Evolutionary conservation across 345 rosid genomes (phyloP).

Genomic region (Firmiana major): DNA sequence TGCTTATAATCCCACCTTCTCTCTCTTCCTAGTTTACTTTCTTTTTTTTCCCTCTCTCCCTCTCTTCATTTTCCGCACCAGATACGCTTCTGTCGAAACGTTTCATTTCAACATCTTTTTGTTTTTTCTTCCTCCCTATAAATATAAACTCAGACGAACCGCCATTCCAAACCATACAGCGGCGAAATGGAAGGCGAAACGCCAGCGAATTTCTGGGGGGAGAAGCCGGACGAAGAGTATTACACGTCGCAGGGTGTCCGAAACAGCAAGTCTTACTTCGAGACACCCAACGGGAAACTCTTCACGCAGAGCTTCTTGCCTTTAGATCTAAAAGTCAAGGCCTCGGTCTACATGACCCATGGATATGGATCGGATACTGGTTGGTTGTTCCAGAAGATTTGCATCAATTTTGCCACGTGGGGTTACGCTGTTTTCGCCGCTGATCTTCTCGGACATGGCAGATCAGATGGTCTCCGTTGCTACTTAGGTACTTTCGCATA

Average conservation of each 20-base stretch:
- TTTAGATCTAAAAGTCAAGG: conserved; percentile 66
- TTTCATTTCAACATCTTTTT: too few species aligned
- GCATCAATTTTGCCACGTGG: conserved; percentile 71
- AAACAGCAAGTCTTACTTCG: conserved; percentile 72
- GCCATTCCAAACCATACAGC: neutral
- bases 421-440: conserved; percentile 99
- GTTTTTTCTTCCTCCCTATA: too few species aligned
- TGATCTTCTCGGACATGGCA: conserved; percentile 93
- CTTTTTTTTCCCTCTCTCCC: too few species aligned
- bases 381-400: conserved; percentile 95
- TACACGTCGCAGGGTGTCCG: conserved; percentile 79
- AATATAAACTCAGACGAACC: too few species aligned
- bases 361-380: conserved; percentile 97
- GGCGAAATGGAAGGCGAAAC: conserved; percentile 20
- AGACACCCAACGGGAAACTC: conserved; percentile 79
- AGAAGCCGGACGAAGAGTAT: conserved; percentile 83
- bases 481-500: conserved; percentile 51
- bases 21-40: neutral
- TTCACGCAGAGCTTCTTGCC: conserved; percentile 87
- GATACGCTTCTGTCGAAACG: neutral
- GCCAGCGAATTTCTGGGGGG: conserved; percentile 80
- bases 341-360: conserved; percentile 74
- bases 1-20: too few species aligned
- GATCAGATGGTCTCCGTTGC: conserved; percentile 98
- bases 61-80: neutral